Evolutionary conservation across 805 yeast species (phyloP), one percentile per base, ranked within the genome.

Genomic region (Kazachstania viticola): DNA sequence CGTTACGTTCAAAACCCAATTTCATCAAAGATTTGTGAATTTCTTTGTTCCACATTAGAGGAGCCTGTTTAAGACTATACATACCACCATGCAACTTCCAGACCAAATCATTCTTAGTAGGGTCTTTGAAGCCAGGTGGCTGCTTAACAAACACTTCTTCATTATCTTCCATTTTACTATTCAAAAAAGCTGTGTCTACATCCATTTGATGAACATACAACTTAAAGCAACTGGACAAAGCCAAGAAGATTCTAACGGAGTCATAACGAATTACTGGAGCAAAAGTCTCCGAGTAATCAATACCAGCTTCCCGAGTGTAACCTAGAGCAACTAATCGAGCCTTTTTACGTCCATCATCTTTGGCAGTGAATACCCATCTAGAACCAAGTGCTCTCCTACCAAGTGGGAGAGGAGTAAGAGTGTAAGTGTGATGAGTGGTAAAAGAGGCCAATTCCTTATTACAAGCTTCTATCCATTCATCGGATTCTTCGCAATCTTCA

Each of bases 41-140:
- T 45, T 44, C 33, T 50, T 54, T 38, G 48, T 45, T 29, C 54
- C 45, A 14, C 54, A 53, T 14, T 53, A 53, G 22, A 4, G 37
- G 37, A 5, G 33, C 30, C 13, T 34, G 37, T 34, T 29, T 29
- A 9, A 34, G 28, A 24, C 37, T 34, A 21, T 34, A 34, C 29
- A 34, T 26, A 3, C 30, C 34, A 9, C 23, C 27, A n/a, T 30
- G 7, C 25, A 34, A 14, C 15, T 28, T 22, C 37, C 37, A 30
- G 12, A 34, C 30, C 14, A 9, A 19, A 9, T 24, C 31, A 5
- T 27, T 28, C 12, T 23, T 18, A 3, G 19, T 12, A 4, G 17
- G 21, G 17, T 32, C 23, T 14, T 9, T 11, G 23, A 33, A 23
- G 5, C 32, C 32, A 5, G 32, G 32, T 11, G 27, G 32, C 16